A percentile compares a stretch with the other conserved stretches of the same genome.
Evolutionary conservation across 1,139 yeast species (phyloP).

Genomic region (Pichia sp.): DNA sequence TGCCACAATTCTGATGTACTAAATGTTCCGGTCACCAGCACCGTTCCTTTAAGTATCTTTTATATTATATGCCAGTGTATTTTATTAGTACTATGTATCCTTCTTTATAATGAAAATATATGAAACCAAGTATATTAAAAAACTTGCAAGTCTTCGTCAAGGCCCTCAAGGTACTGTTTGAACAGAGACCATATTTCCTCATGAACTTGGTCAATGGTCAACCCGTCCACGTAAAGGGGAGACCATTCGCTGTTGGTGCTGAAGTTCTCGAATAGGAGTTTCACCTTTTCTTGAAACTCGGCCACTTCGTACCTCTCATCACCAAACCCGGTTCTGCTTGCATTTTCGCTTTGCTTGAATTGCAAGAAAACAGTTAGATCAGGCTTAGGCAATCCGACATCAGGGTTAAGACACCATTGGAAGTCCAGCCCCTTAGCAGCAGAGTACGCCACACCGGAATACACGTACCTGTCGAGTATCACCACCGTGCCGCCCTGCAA

Average conservation of each 20-base stretch:
- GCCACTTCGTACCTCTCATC: slow-evolving; percentile 80
- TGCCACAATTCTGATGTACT: neutral
- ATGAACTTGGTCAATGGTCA: slow-evolving; percentile 53
- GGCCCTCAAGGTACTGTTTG: slow-evolving; percentile 16
- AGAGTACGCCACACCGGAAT: slow-evolving; percentile 91
- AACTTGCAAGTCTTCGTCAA: slow-evolving; percentile 9
- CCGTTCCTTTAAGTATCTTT: slow-evolving; percentile 3
- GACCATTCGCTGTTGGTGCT: slow-evolving; percentile 37
- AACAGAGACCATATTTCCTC: slow-evolving; percentile 29
- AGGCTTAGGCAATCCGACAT: slow-evolving; percentile 81
- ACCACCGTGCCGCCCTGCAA: slow-evolving; percentile 55
- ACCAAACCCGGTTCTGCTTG: slow-evolving; percentile 75
- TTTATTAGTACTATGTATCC: slow-evolving; percentile 15
- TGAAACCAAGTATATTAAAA: slow-evolving; percentile 12
- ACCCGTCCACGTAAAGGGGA: slow-evolving; percentile 56
- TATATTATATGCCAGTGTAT: slow-evolving; percentile 15
- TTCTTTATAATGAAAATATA: slow-evolving; percentile 6
- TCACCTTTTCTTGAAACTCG: slow-evolving; percentile 70
- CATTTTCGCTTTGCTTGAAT: slow-evolving; percentile 39
- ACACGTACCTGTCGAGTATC: slow-evolving; percentile 80
- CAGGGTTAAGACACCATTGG: slow-evolving; percentile 79
- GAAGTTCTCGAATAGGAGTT: slow-evolving; percentile 50
- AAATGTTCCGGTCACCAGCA: neutral
- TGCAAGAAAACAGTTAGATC: slow-evolving; percentile 79
- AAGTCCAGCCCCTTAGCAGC: slow-evolving; percentile 73